phyloP scores from a whole-genome alignment of 495 filamentous ascomycete species.

The Echria macrotheca region DNA sequence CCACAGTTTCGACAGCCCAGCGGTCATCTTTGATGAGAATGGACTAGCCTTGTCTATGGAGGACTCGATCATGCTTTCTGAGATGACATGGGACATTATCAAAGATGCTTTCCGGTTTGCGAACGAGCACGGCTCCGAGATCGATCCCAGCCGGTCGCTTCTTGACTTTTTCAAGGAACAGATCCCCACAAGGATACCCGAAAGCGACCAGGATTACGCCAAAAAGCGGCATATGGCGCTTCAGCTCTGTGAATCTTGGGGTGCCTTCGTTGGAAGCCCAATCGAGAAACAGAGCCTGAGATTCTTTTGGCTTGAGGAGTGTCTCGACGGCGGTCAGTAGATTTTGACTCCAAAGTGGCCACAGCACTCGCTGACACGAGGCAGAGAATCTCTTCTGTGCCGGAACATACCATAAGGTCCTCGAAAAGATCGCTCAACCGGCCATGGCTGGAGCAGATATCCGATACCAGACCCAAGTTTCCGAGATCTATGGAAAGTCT shows the following conservation, averaged over 20 bases:
- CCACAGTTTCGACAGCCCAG: conserved; percentile 52
- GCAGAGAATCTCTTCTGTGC: conserved; percentile 84
- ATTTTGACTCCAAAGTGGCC: too few species aligned
- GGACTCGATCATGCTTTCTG: conserved; percentile 49
- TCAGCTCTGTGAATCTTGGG: conserved; percentile 73
- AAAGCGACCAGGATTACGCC: conserved; percentile 38
- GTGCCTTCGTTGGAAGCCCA: conserved; percentile 76
- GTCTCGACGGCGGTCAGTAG: conserved; percentile 79
- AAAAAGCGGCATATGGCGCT: conserved; percentile 51
- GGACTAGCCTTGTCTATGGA: conserved; percentile 53
- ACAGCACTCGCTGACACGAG: too few species aligned
- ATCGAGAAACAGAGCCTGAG: conserved; percentile 77
- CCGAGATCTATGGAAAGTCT: conserved; percentile 43
- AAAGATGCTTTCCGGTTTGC: conserved; percentile 75
- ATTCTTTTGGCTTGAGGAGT: conserved; percentile 94
- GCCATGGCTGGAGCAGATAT: conserved; percentile 60
- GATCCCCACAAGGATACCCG: conserved; percentile 46
- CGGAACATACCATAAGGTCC: conserved; percentile 75
- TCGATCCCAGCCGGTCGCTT: conserved; percentile 62
- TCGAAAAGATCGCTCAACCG: conserved; percentile 59
- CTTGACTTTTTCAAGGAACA: conserved; percentile 70
- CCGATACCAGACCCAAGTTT: conserved; percentile 41
- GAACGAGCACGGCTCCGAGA: conserved; percentile 57
- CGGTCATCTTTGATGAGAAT: conserved; percentile 55
- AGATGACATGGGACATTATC: conserved; percentile 74